phyloP scores from a whole-genome alignment of 192 early-diverging fungal genomes.

The Phycomyces nitens region DNA sequence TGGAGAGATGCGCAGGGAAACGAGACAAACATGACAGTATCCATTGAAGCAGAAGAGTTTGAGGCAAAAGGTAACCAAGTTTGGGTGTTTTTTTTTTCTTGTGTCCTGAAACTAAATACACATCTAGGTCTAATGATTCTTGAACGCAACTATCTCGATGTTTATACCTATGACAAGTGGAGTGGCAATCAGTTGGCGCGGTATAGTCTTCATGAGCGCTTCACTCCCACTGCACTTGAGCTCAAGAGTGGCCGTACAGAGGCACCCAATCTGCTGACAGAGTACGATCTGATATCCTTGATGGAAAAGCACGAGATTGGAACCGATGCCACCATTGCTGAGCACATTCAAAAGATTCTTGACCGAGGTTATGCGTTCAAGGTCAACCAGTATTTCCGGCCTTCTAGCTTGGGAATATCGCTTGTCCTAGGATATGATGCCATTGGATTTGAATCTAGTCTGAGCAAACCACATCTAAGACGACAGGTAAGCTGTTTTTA shows the following conservation, averaged over 20 bases:
- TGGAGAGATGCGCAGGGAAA: slow-evolving; percentile 85
- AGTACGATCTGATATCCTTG: slow-evolving; percentile 79
- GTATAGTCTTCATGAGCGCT: slow-evolving; percentile 63
- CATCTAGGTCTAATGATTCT: slow-evolving; percentile 67
- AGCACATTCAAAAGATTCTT: slow-evolving; percentile 92
- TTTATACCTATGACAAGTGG: slow-evolving; percentile 94
- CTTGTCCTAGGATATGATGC: slow-evolving; percentile 84
- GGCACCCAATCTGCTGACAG: slow-evolving; percentile 74
- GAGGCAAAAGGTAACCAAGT: slow-evolving; percentile 52
- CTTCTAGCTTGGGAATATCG: slow-evolving; percentile 83
- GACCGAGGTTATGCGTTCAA: slow-evolving; percentile 85
- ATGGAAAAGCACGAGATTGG: slow-evolving; percentile 96
- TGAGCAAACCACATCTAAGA: slow-evolving; percentile 87
- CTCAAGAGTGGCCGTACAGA: slow-evolving; percentile 67
- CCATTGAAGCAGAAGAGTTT: slow-evolving; percentile 75
- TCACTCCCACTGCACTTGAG: slow-evolving; percentile 63
- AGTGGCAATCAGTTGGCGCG: slow-evolving; percentile 64
- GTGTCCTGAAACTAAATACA: background rate
- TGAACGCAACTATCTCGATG: slow-evolving; percentile 88
- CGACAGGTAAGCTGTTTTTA: slow-evolving; percentile 50
- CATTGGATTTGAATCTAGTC: slow-evolving; percentile 79
- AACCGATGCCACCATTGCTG: slow-evolving; percentile 95
- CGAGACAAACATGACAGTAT: slow-evolving; percentile 71
- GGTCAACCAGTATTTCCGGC: slow-evolving; percentile 52
- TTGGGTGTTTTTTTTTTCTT: too few species aligned